Percentiles rank a stretch among this genome's conserved stretches.
Conservation (phyloP, 1,284 basidiomycete genomes). For the Irpex sp. region DNA sequence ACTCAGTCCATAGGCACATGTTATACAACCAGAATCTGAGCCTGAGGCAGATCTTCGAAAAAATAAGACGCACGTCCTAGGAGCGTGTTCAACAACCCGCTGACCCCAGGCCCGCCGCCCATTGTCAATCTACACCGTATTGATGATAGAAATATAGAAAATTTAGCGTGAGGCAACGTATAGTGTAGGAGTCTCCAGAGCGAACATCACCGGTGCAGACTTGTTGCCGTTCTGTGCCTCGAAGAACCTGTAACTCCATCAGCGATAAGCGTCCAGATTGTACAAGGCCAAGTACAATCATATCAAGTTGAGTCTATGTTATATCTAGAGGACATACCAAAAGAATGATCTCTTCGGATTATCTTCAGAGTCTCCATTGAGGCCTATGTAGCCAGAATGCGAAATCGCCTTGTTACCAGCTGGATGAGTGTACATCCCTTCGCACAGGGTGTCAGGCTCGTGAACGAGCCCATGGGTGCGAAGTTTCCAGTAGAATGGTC, state of each 20-base stretch:
- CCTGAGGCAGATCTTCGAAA: no score
- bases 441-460: background rate
- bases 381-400: slow-evolving; percentile 25
- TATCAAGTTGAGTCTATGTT: no score
- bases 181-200: no score
- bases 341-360: slow-evolving; percentile 28
- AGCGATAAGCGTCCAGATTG: no score
- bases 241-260: no score
- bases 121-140: slow-evolving; percentile 4
- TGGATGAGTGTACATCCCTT: background rate
- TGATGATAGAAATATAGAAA: no score
- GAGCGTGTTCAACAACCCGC: slow-evolving; percentile 25
- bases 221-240: slow-evolving; percentile 23
- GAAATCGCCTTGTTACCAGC: slow-evolving; percentile 10
- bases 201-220: slow-evolving; percentile 26
- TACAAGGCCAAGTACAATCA: no score
- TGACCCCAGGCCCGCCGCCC: slow-evolving; percentile 29
- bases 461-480: slow-evolving; percentile 1
- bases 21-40: no score
- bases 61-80: slow-evolving; percentile 13
- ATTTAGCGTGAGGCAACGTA: no score
- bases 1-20: no score
- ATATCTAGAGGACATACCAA: slow-evolving; percentile 18
- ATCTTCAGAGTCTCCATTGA: slow-evolving; percentile 22
- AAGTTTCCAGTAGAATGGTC: slow-evolving; percentile 1